phyloP scores from a whole-genome alignment of 2,329 filamentous ascomycete species.

The Aspergillus neotritici region DNA sequence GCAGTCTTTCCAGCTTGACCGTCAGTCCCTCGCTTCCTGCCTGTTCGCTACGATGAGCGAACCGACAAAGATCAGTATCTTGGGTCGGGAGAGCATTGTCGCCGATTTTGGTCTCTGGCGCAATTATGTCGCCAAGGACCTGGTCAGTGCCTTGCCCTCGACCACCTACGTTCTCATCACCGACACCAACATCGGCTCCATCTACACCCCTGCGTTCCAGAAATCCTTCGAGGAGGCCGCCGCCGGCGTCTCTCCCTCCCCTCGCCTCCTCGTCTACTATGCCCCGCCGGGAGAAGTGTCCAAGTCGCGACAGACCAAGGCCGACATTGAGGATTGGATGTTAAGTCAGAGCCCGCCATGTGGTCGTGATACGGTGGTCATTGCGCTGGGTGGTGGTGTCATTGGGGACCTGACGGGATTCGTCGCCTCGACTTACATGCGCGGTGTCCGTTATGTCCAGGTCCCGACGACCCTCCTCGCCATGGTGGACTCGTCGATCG shows the following conservation, averaged over 20 bases:
- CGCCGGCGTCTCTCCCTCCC: constrained; percentile 43
- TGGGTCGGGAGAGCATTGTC: constrained; percentile 84
- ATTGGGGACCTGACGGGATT: constrained; percentile 98
- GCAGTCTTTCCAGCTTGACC: constrained; percentile 9
- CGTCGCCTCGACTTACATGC: constrained; percentile 97
- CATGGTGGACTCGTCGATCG: constrained; percentile 98
- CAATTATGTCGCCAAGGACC: constrained; percentile 71
- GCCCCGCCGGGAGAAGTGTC: constrained; percentile 90
- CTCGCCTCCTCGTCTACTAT: constrained; percentile 75
- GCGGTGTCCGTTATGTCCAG: constrained; percentile 91
- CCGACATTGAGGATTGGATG: constrained; percentile 97
- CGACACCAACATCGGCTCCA: constrained; percentile 80
- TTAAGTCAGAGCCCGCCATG: constrained; percentile 73
- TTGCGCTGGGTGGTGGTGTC: constrained; percentile 90
- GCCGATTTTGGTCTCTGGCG: constrained; percentile 89
- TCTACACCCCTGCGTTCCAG: constrained; percentile 75
- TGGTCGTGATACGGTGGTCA: constrained; percentile 88
- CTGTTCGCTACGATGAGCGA: constrained; percentile 26
- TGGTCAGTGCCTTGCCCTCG: constrained; percentile 69
- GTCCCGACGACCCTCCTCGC: constrained; percentile 90
- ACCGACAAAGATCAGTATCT: constrained; percentile 66
- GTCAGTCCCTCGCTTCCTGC: constrained; percentile 4
- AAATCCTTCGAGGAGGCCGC: constrained; percentile 54
- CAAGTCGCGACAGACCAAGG: constrained; percentile 89
- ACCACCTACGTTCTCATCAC: constrained; percentile 96